A percentile compares a stretch with the other conserved stretches of the same genome.
These are phyloP conservation scores for Beta vulgaris DNA, from an alignment of 148 eudicot genomes.

Conservation along the genomic window DNA sequence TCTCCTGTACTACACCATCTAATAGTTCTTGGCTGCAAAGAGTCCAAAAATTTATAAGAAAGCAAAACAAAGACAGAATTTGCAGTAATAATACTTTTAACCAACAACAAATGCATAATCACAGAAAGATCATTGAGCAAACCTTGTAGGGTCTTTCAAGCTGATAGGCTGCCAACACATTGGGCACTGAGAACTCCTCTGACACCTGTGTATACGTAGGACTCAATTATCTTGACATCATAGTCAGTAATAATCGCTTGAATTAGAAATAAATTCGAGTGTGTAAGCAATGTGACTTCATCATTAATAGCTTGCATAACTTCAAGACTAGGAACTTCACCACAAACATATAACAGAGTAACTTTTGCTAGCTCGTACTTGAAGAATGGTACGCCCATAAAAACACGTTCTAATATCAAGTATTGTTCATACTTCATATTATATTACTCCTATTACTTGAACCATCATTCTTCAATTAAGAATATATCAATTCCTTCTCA, in stretches of 20 bases:
- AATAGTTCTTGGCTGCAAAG: constrained; percentile 82
- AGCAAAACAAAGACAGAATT: neutral
- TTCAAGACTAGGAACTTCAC: neutral
- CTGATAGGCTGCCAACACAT: constrained; percentile 98
- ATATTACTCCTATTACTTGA: neutral
- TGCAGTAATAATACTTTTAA: constrained; percentile 4
- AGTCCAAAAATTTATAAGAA: constrained; percentile 9
- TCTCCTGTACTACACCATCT: constrained; percentile 82
- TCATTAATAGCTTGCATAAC: neutral
- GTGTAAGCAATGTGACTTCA: neutral
- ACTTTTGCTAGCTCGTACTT: neutral
- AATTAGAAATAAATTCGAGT: too few species aligned
- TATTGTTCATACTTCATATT: too few species aligned
- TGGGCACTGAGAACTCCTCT: constrained; percentile 97
- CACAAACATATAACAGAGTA: neutral
- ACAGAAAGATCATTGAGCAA: constrained; percentile 11
- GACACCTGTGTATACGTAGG: constrained; percentile 58
- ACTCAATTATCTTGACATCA: neutral
- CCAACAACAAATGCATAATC: neutral
- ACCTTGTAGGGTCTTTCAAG: constrained; percentile 79
- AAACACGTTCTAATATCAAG: too few species aligned
- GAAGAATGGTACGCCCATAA: neutral
- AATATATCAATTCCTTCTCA: neutral
- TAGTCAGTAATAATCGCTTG: neutral
- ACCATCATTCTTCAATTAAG: neutral